Evolutionary conservation across 2,329 filamentous ascomycete genomes (phyloP).

Genomic region (Acrodontium crateriforme): DNA sequence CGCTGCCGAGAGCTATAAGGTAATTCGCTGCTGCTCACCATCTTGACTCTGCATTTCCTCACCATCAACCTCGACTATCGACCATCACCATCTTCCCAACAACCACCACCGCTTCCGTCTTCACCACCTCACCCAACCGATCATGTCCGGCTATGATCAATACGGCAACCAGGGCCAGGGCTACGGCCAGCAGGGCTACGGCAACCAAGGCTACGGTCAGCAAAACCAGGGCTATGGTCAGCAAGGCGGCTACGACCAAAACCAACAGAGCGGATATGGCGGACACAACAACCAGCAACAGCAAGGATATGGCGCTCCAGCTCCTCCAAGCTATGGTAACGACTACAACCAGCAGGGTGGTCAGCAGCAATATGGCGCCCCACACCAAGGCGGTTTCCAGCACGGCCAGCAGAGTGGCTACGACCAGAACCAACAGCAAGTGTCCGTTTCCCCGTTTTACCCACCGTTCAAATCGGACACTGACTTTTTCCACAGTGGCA

Average conservation of each 20-base stretch:
- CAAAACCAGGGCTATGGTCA: constrained; percentile 11
- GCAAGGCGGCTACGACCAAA: constrained; percentile 12
- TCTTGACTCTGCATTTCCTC: too few relatives aligned
- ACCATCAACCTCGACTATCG: too few relatives aligned
- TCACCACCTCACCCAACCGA: not conserved
- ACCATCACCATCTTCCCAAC: too few relatives aligned
- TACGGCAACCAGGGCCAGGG: constrained; percentile 15
- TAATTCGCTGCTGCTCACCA: too few relatives aligned
- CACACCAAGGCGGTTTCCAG: constrained; percentile 7
- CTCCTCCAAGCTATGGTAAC: constrained; percentile 14
- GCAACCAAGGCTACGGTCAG: constrained; percentile 7
- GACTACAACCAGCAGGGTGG: constrained; percentile 13
- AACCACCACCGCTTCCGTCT: too few relatives aligned
- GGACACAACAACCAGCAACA: constrained; percentile 16
- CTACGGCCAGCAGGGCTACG: constrained; percentile 12
- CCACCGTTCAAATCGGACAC: too few relatives aligned
- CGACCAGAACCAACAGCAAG: constrained; percentile 13
- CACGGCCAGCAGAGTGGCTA: constrained; percentile 14
- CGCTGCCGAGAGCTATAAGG: too few relatives aligned
- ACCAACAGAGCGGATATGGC: constrained; percentile 3
- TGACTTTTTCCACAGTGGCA: too few relatives aligned
- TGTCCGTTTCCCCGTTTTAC: too few relatives aligned
- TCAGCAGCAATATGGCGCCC: constrained; percentile 9
- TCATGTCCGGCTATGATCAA: constrained; percentile 9
- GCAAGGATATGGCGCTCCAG: constrained; percentile 14